Base-by-base conservation (phyloP, 352 stramenopile species). In the Pythium chondricola region DNA sequence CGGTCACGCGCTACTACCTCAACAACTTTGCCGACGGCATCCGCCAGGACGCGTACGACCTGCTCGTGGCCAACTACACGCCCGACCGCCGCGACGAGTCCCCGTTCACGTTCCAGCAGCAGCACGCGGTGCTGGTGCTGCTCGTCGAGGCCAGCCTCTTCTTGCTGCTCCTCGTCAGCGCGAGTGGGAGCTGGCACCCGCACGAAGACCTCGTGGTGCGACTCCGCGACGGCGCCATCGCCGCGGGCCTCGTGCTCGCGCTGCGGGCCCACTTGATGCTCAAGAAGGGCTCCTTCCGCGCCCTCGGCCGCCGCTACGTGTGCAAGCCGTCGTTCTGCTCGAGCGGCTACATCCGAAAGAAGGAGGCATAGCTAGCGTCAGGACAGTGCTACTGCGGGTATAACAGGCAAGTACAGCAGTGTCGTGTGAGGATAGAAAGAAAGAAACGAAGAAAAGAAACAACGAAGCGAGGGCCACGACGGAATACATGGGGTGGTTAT, bases 21-120 rank as follows among this genome's bases (percentile, higher is more conserved):
- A 98, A 98, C 69, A 98, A 98, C 63, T 98, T 98, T 69, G 52
- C 74, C 29, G 93, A 98, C 61, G 88, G 86, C 31, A 69, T 93
- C 56, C 85, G 77, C 43, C 92, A 98, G 63, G 93, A 98, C 65
- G 85, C 87, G 44, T 93, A 96, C 56, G 88, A 98, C 52, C 52
- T 98, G 18, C 60, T 97, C 21, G 74, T 97, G 5, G 86, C 73
- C 38, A 83, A 86, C 66, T 83, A 72, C 56, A 51, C 63, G 36
- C 72, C 80, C 2, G 80, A 93, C 49, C 80, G 84, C 54, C 79
- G 81, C 18, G 76, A 88, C 39, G 76, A 92, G 52, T 87, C 71
- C 13, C 78, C 80, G 22, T 92, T 90, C 50, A 74, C 54, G 40
- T 88, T 92, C 55, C 82, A 93, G 63, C 82, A 93, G 59, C 79